Evolutionary conservation across 768 basidiomycete genomes (phyloP), one percentile per base, ranked within the genome.

Genomic region (Tricholoma furcatifolium): DNA sequence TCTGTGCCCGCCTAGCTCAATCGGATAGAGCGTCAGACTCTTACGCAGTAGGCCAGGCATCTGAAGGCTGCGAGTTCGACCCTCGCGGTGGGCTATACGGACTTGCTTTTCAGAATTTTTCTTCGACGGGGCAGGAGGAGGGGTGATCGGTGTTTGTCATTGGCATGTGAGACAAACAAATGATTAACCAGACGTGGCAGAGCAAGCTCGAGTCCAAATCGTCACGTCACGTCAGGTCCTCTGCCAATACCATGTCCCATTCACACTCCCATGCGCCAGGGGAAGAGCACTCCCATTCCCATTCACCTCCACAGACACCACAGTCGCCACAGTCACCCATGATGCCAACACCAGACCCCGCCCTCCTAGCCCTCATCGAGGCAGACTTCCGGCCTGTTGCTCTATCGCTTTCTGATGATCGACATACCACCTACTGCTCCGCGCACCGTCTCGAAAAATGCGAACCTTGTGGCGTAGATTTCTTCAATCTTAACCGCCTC

Each of bases 11-110:
- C 54, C 49, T 50, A 56, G 49, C 49, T 55, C 79, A 80, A 79
- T 79, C 74, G 78, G 78, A 75, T 77, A 79, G 78, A 79, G 79
- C 79, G 78, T 79, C 77, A 78, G 78, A 79, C 78, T 79, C 68
- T 77, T 76, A 76, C 34, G 7, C 27, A 27, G 4, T 30, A 17
- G 36, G 50, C 31, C 38, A 7, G 30, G 41, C 20, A 85, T 85
- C 84, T 86, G 82, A 85, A 85, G 84, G 84, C 82, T 85, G 84
- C 84, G 83, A 83, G 84, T 86, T 85, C 83, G 84, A 86, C 77
- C 84, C 84, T 83, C 84, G 84, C 84, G 84, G 82, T 85, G 84
- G 84, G 83, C 84, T 85, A 82, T 42, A n/a, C n/a, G n/a, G n/a
- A n/a, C n/a, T n/a, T n/a, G n/a, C n/a, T n/a, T n/a, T n/a, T n/a